These are phyloP conservation scores for Akebia trifoliata DNA, from an alignment of 164 flowering plant genomes.

Conservation along the genomic window DNA sequence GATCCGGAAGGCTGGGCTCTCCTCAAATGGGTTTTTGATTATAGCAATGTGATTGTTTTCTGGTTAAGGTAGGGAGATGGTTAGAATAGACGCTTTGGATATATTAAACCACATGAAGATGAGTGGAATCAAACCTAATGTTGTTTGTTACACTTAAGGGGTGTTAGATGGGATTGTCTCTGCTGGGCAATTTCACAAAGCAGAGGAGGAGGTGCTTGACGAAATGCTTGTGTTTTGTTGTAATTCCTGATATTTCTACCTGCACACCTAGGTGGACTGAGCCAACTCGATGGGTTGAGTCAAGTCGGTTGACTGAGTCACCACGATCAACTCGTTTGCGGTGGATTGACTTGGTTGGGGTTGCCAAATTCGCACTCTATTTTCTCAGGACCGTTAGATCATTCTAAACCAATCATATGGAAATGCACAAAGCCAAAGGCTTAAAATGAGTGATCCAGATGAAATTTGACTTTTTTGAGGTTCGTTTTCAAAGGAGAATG, in stretches of 20 bases:
- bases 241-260: slow-evolving; percentile 62
- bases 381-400: too few relatives aligned
- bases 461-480: too few relatives aligned
- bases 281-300: too few relatives aligned
- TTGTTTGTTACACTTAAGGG: slow-evolving; percentile 49
- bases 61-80: slow-evolving; percentile 42
- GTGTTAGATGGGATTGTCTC: slow-evolving; percentile 43
- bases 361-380: too few relatives aligned
- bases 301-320: too few relatives aligned
- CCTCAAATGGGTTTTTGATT: slow-evolving; percentile 37
- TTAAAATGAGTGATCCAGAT: too few relatives aligned
- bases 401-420: too few relatives aligned
- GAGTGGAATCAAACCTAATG: slow-evolving; percentile 57
- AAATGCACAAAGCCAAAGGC: too few relatives aligned
- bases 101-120: slow-evolving; percentile 54
- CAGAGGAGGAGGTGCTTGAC: slow-evolving; percentile 66
- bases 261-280: too few relatives aligned
- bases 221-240: slow-evolving; percentile 72
- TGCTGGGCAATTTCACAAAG: slow-evolving; percentile 36
- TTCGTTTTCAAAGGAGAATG: too few relatives aligned
- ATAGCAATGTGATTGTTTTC: slow-evolving; percentile 42
- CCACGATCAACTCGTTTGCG: too few relatives aligned
- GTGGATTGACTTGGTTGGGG: too few relatives aligned
- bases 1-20: slow-evolving; percentile 44
- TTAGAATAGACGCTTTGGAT: slow-evolving; percentile 45